Percentiles rank a stretch among this genome's conserved stretches.
Evolutionary conservation across 345 rosid genomes (phyloP).

Genomic region (Zanthoxylum bungeanum): DNA sequence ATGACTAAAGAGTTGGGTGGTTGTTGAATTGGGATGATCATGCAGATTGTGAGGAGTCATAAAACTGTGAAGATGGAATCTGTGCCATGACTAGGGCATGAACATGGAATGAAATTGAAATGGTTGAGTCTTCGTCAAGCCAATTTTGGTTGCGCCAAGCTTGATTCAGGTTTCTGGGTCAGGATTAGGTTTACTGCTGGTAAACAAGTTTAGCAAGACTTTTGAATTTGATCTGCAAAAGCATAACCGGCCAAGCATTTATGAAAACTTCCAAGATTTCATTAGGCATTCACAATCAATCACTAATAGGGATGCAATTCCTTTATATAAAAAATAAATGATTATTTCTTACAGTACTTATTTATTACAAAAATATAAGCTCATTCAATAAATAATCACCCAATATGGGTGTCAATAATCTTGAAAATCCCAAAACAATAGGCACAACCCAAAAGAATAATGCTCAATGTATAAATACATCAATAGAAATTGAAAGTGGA

Average conservation of each 20-base stretch:
- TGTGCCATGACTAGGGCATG: constrained; percentile 6
- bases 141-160: neutral
- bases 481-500: neutral
- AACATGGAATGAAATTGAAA: neutral
- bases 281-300: neutral
- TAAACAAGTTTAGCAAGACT: neutral
- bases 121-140: neutral
- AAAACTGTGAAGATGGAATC: neutral
- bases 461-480: no score
- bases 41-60: constrained; percentile 7
- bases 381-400: constrained; percentile 19
- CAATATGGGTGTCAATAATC: constrained; percentile 10
- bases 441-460: constrained; percentile 12
- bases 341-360: neutral
- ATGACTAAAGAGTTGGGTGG: constrained; percentile 1
- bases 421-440: constrained; percentile 8
- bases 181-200: neutral
- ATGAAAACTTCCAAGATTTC: neutral
- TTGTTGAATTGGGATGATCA: constrained; percentile 13
- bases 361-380: neutral
- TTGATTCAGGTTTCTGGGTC: neutral
- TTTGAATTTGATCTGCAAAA: neutral
- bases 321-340: neutral
- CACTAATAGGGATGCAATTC: neutral
- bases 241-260: neutral